These are phyloP conservation scores for Boletus reticuloceps DNA, from an alignment of 768 basidiomycete species.

Conservation along the genomic window DNA sequence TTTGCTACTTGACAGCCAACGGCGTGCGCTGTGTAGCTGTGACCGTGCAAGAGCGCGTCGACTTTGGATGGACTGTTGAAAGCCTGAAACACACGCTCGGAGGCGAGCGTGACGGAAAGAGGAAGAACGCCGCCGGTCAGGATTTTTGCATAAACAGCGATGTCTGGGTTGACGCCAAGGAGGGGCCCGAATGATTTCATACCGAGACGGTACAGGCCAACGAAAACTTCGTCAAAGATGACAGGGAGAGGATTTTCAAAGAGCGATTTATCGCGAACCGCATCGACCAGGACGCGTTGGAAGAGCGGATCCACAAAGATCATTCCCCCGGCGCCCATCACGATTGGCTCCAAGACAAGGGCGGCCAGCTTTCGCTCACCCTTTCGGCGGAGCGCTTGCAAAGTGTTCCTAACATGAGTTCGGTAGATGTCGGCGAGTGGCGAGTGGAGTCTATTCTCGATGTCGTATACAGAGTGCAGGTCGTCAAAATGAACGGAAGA, in stretches of 20 bases:
- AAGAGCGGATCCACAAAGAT: conserved; percentile 96
- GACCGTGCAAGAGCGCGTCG: conserved; percentile 90
- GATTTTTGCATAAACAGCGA: conserved; percentile 90
- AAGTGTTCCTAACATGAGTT: conserved; percentile 48
- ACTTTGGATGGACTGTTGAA: conserved; percentile 75
- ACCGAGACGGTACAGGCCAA: conserved; percentile 87
- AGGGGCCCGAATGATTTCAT: conserved; percentile 60
- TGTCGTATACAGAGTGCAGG: conserved; percentile 65
- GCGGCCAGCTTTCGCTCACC: conserved; percentile 56
- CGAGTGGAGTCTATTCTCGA: conserved; percentile 55
- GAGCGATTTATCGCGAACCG: conserved; percentile 53
- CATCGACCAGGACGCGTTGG: conserved; percentile 83
- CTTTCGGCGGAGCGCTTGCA: conserved; percentile 44
- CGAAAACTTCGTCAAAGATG: conserved; percentile 95
- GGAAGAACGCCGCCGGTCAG: conserved; percentile 92
- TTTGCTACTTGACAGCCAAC: conserved; percentile 92
- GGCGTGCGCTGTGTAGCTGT: conserved; percentile 94
- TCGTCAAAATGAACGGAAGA: conserved; percentile 33
- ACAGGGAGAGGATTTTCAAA: conserved; percentile 67
- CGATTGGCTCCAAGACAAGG: conserved; percentile 85
- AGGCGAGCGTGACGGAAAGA: conserved; percentile 80
- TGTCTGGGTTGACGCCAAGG: conserved; percentile 77
- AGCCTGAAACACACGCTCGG: conserved; percentile 72
- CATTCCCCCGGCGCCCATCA: conserved; percentile 97
- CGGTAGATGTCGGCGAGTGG: conserved; percentile 66